These are phyloP conservation scores for Boletus rufocinnamomeus DNA, from an alignment of 768 basidiomycete genomes.

Conservation along the genomic window DNA sequence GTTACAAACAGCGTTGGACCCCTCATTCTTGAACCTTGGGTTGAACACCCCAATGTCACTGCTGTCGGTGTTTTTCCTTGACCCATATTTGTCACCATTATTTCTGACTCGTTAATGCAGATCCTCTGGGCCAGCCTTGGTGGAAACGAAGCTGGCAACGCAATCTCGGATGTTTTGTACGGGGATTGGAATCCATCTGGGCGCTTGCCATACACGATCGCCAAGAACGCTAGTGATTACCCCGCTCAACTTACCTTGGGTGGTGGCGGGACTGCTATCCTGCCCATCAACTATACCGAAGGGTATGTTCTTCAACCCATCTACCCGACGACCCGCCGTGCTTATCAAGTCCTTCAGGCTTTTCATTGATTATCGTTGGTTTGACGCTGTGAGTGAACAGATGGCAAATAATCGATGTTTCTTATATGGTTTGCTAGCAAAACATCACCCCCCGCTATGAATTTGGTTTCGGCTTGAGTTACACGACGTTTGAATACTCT, in stretches of 20 bases:
- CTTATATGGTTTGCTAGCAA: conserved; percentile 38
- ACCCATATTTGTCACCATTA: conserved; percentile 17
- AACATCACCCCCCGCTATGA: conserved; percentile 80
- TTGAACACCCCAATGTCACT: conserved; percentile 71
- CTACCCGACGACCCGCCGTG: not conserved
- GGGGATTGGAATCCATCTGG: conserved; percentile 77
- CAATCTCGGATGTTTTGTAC: conserved; percentile 75
- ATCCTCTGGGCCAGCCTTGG: conserved; percentile 53
- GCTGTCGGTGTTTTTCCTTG: conserved; percentile 50
- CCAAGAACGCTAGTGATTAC: conserved; percentile 56
- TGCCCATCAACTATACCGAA: conserved; percentile 66
- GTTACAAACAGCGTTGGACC: conserved; percentile 80
- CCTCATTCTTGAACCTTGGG: conserved; percentile 68
- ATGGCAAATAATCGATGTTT: not conserved
- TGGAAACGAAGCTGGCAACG: conserved; percentile 80
- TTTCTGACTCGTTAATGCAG: conserved; percentile 27
- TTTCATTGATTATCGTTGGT: conserved; percentile 72
- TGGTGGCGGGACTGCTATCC: conserved; percentile 30
- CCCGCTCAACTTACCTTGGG: conserved; percentile 40
- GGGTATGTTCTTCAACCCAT: conserved; percentile 18
- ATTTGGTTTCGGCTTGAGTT: conserved; percentile 89
- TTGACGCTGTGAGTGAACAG: conserved; percentile 57
- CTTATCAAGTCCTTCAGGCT: conserved; percentile 37
- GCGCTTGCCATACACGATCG: conserved; percentile 73
- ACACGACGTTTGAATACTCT: conserved; percentile 78